Conservation (phyloP, 768 basidiomycete species). For the Amanita fuliginea region DNA sequence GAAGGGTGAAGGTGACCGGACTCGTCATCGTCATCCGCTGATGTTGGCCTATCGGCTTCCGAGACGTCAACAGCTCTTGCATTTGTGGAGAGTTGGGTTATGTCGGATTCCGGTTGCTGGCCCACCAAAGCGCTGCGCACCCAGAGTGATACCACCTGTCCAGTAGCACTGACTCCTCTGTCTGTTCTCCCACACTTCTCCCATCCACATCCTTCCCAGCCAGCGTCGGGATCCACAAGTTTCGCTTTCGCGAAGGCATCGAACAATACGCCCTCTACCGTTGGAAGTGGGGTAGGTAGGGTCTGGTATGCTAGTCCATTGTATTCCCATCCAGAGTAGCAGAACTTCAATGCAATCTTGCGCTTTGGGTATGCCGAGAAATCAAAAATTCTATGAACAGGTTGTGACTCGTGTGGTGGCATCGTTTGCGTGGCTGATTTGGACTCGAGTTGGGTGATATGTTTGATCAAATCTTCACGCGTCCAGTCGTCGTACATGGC, state of each 20-base stretch:
- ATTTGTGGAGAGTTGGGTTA: background rate
- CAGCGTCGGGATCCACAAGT: constrained; percentile 63
- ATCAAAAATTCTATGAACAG: constrained; percentile 31
- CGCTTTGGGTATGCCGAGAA: constrained; percentile 62
- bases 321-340: constrained; percentile 89
- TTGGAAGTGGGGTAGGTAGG: constrained; percentile 63
- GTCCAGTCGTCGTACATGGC: constrained; percentile 30
- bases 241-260: constrained; percentile 67
- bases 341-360: constrained; percentile 91
- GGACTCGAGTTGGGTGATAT: constrained; percentile 45
- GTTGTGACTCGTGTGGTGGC: constrained; percentile 13
- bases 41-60: constrained; percentile 9
- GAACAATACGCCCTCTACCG: constrained; percentile 84
- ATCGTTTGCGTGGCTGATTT: constrained; percentile 10
- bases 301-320: constrained; percentile 81
- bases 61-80: background rate
- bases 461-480: constrained; percentile 59
- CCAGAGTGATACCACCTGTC: constrained; percentile 90
- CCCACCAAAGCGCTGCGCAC: constrained; percentile 58
- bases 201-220: constrained; percentile 83
- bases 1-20: constrained; percentile 24
- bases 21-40: constrained; percentile 26
- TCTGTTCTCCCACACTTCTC: constrained; percentile 91
- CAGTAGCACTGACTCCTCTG: constrained; percentile 87
- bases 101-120: constrained; percentile 9